Evolutionary conservation across 176 grass and related monocot genomes (phyloP), one percentile per base, ranked within the genome.

Genomic region (Oryza officinalis): DNA sequence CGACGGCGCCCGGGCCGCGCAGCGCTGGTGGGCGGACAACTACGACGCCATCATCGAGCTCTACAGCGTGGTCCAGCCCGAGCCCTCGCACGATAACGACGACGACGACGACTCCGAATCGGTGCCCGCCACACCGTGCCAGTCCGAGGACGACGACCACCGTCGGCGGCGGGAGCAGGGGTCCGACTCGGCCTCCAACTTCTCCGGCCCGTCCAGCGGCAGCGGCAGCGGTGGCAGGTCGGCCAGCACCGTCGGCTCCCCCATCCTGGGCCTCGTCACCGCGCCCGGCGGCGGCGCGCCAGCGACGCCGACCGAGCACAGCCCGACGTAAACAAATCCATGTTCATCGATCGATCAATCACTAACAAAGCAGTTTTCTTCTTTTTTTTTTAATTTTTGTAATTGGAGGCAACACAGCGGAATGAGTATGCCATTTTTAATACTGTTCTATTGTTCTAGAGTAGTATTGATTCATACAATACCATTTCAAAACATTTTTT

Each of bases 1-100:
- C 80, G 83, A 86, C 80, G 89, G 90, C 59, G 30, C 80, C 28
- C 75, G 92, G 5, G 85, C 68, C 43, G 92, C 92, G 54, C 76
- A 89, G 86, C 85, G 12, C 23, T 94, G 92, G 92, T 94, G 89
- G 92, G 87, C 50, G 10, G 74, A 89, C 49, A 91, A 91, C 82
- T 87, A 66, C 80, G 89, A 94, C 82, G 76, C 64, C 80, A 82
- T 91, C 84, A 86, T 89, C 69, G 92, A 83, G 74, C 89, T 94
- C 54, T 94, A 94, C 87, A 94, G 79, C 83, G 71, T 94, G 65
- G 83, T 89, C 47, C 83, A 91, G 60, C 33, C 88, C 26, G 67
- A 25, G 0, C 40, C 27, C n/a, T 31, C 63, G 4, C 65, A 22
- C 18, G 20, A n/a, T n/a, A n/a, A 52, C 59, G 83, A 15, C 12